Base-by-base conservation (phyloP, 129 eudicot species). In the Flaveria brownii region DNA sequence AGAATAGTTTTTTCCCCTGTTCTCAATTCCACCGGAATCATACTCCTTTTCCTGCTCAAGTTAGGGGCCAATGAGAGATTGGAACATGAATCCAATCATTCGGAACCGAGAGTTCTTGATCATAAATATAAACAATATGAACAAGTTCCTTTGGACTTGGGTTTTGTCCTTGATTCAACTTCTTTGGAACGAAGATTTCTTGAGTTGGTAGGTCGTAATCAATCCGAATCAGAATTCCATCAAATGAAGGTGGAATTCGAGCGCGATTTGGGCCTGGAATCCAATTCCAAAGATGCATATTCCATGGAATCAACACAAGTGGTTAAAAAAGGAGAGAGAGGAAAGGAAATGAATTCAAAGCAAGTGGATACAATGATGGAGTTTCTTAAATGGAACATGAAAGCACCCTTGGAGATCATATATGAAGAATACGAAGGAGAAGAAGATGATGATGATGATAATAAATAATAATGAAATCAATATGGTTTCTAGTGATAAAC, bases 321-420 rank as follows among this genome's bases (percentile, higher is more conserved):
- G 65, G 41, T 49, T 25, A 5, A 72, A n/a, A n/a, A 60, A 30
- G 66, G 10, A 50, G 66, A n/a, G n/a, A n/a, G 14, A 71, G 6
- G 42, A 71, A 39, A 5, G 76, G 55, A 42, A 63, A 33, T 18
- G 85, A 59, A 47, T 54, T 49, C 73, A 71, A 66, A n/a, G 25
- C 41, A 36, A 83, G 68, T 23, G 74, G 68, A 59, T 78, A 39
- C 77, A 65, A 46, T 72, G 45, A 71, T 42, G 85, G 73, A 73
- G 20, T 88, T 90, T 72, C 75, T 79, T 30, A 90, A 91, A 77
- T 94, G 97, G 98, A 77, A 87, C 70, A 88, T 94, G 33, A 78
- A 90, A 52, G 93, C 93, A 23, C 98, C 98, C 25, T 72, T 94
- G 71, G 98, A 94, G 81, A 83, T 94, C 30, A 94, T 94, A 78